Base-by-base conservation (phyloP, 495 filamentous ascomycete genomes). In the Chaetomium cochliodes region DNA sequence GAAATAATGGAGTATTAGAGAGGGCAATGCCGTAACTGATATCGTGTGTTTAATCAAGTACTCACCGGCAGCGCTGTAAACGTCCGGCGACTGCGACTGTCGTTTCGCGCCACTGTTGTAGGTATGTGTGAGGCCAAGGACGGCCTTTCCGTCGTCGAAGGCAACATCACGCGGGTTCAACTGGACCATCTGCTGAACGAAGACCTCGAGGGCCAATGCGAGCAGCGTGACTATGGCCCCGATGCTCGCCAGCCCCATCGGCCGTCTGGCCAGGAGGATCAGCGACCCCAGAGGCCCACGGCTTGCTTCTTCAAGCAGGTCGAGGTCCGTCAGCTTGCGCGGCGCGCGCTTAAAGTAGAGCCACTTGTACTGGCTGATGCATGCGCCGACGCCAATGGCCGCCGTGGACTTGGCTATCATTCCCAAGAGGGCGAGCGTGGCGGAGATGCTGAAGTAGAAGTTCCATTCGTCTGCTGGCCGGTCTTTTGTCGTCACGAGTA, bases 321-420 rank as follows among this genome's bases (percentile, higher is more conserved):
- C 71, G 44, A 83, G 69, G 58, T 82, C 77, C 25, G 68, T 69
- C 20, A 84, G 62, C 49, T 70, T 70, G 50, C 72, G 72, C n/a
- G 72, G 69, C 9, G 39, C 3, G 13, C 69, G 25, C n/a, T 25
- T 70, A 62, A 80, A 82, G 73, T 81, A 80, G 2, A 74, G 73
- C 78, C 79, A 82, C 66, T 84, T 84, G 12, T 80, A 71, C 65
- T 81, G 79, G n/a, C 73, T 74, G 46, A 84, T 60, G 41, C 69
- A 74, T 39, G 76, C 76, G 5, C 73, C 70, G 23, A 79, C 64
- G 9, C 74, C 66, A 23, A 80, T 70, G 26, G 76, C 69, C 70
- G 81, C 60, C 1, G 68, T 49, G 16, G 75, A 67, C 63, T 80
- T 80, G 56, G 76, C 74, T 15, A 78, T 60, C 3, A 78, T 81